Percentiles rank a stretch among this genome's conserved stretches.
Conservation (phyloP, 371 early-diverging fungal species). For the Lichtheimia corymbifera region DNA sequence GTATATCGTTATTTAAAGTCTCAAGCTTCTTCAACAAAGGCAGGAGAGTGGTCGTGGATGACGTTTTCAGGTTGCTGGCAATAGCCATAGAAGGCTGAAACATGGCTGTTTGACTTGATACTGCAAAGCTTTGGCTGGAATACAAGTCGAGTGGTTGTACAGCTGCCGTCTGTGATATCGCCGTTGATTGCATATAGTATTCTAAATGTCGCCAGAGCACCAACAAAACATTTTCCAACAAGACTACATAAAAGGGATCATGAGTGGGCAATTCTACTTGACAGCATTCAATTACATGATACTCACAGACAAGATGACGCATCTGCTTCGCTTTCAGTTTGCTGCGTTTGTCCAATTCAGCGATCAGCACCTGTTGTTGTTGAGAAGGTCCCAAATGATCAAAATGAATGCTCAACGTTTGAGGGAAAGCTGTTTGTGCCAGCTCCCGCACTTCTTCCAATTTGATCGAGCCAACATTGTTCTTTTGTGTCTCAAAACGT, state of each 20-base stretch:
- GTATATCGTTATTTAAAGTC: slow-evolving; percentile 19
- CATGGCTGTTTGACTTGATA: slow-evolving; percentile 23
- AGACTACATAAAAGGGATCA: slow-evolving; percentile 5
- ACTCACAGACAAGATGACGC: slow-evolving; percentile 22
- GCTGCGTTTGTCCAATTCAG: slow-evolving; percentile 23
- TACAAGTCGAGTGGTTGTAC: slow-evolving; percentile 11
- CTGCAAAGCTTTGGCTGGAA: slow-evolving; percentile 24
- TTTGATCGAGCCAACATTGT: slow-evolving; percentile 28
- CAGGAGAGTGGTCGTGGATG: slow-evolving; percentile 15
- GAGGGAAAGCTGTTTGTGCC: slow-evolving; percentile 29
- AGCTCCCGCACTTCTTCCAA: slow-evolving; percentile 36
- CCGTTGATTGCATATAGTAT: slow-evolving; percentile 24
- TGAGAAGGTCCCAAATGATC: slow-evolving; percentile 33
- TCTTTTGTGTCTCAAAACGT: slow-evolving; percentile 21
- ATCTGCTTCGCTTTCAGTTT: slow-evolving; percentile 24
- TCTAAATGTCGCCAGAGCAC: slow-evolving; percentile 42
- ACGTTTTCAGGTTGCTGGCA: slow-evolving; percentile 14
- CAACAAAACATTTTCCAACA: slow-evolving; percentile 26
- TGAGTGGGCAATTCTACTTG: too few relatives aligned
- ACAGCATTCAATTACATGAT: too few relatives aligned
- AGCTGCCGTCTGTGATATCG: slow-evolving; percentile 6
- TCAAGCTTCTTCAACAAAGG: slow-evolving; percentile 27
- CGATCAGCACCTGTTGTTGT: slow-evolving; percentile 27
- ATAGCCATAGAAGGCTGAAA: slow-evolving; percentile 30
- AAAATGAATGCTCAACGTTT: slow-evolving; percentile 24